phyloP scores from a whole-genome alignment of 1,284 basidiomycete species.

The Cryptococcus sp. region DNA sequence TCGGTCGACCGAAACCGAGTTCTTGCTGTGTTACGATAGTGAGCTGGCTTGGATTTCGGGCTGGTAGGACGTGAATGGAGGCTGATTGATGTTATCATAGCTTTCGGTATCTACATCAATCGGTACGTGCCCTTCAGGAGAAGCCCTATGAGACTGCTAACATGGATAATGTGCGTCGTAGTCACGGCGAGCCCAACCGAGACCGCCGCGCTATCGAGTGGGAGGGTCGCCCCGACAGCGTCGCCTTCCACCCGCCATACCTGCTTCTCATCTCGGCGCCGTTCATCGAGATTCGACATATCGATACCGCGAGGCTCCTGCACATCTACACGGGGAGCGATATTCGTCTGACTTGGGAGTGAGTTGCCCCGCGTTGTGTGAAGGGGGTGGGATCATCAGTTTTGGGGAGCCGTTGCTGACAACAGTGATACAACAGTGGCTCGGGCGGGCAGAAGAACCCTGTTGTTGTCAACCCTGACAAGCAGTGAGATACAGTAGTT shows the following conservation, averaged over 20 bases:
- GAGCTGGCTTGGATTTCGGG: slow-evolving; percentile 26
- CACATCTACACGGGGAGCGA: slow-evolving; percentile 84
- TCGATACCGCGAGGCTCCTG: slow-evolving; percentile 74
- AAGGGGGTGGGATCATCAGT: too few relatives aligned
- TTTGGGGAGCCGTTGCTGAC: neutral
- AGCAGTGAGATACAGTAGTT: slow-evolving; percentile 22
- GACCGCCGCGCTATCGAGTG: slow-evolving; percentile 75
- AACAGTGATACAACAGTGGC: slow-evolving; percentile 27
- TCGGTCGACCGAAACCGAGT: slow-evolving; percentile 80
- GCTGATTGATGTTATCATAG: slow-evolving; percentile 51
- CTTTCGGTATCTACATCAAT: slow-evolving; percentile 68
- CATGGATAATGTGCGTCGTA: slow-evolving; percentile 35
- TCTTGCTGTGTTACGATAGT: slow-evolving; percentile 90
- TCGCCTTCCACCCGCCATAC: slow-evolving; percentile 84
- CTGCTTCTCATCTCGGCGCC: slow-evolving; percentile 84
- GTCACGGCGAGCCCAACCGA: slow-evolving; percentile 79
- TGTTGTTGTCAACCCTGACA: slow-evolving; percentile 33
- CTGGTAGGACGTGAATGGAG: too few relatives aligned
- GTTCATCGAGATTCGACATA: slow-evolving; percentile 89
- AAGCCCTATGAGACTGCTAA: neutral
- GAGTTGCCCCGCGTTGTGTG: slow-evolving; percentile 21
- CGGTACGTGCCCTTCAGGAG: slow-evolving; percentile 15
- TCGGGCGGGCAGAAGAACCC: slow-evolving; percentile 39
- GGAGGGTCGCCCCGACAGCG: slow-evolving; percentile 85
- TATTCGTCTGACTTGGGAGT: slow-evolving; percentile 81